phyloP scores from a whole-genome alignment of 768 basidiomycete species.

The Tulasnella sp. region DNA sequence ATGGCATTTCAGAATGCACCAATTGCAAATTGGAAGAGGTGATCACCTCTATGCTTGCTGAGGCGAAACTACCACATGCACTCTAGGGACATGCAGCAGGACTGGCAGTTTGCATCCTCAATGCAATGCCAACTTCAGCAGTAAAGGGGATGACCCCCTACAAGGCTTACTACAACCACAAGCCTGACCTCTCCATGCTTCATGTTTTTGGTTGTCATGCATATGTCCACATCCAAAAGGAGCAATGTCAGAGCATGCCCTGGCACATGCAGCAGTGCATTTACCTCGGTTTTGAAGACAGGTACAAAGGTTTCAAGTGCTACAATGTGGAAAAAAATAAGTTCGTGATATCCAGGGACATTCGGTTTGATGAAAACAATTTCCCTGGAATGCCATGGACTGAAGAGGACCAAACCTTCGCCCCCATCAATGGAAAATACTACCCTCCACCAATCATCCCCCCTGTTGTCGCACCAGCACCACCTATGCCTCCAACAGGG shows the following conservation, averaged over 20 bases:
- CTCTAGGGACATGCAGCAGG: conserved; percentile 9
- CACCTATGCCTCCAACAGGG: too few species aligned
- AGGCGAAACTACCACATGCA: conserved; percentile 6
- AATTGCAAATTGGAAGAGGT: conserved; percentile 6
- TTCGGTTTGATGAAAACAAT: conserved; percentile 12
- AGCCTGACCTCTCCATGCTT: conserved; percentile 25
- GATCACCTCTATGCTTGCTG: not conserved
- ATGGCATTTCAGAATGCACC: conserved; percentile 12
- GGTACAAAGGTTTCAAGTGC: conserved; percentile 30
- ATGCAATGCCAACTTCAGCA: not conserved
- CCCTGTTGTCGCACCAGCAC: too few species aligned
- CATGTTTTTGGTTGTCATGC: conserved; percentile 32
- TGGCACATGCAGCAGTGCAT: conserved; percentile 27
- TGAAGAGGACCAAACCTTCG: not conserved
- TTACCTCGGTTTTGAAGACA: conserved; percentile 30
- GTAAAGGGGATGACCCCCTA: conserved; percentile 9
- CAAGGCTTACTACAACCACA: conserved; percentile 7
- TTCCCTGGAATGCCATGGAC: not conserved
- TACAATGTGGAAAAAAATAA: conserved; percentile 20
- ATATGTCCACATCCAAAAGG: conserved; percentile 32
- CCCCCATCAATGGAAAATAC: not conserved
- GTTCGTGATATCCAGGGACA: not conserved
- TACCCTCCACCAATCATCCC: too few species aligned
- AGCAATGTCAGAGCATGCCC: conserved; percentile 17
- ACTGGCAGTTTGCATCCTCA: not conserved